phyloP scores from a whole-genome alignment of 192 early-diverging fungal genomes.

The Podila minutissima region DNA sequence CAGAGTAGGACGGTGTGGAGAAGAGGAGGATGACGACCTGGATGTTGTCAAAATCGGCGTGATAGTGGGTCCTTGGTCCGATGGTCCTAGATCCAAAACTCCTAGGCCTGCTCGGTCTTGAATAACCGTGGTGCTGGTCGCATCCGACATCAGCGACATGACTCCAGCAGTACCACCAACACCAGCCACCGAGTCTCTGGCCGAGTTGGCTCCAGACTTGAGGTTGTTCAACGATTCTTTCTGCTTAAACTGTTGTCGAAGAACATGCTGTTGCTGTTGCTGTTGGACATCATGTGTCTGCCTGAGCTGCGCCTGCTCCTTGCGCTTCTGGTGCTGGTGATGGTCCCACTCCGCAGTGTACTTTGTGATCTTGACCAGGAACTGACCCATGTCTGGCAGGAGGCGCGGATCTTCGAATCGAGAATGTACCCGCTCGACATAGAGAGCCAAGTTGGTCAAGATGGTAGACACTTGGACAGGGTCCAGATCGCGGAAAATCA shows the following conservation, averaged over 20 bases:
- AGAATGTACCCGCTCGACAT: constrained; percentile 63
- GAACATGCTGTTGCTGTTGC: constrained; percentile 7
- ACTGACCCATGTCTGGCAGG: constrained; percentile 50
- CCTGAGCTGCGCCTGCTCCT: constrained; percentile 14
- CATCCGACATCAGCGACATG: neutral
- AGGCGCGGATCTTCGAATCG: constrained; percentile 56
- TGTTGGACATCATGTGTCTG: constrained; percentile 15
- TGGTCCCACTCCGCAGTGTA: constrained; percentile 57
- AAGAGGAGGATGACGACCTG: neutral
- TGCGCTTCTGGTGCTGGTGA: constrained; percentile 25
- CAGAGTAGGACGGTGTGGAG: neutral
- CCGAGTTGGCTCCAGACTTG: constrained; percentile 14
- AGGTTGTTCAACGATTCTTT: neutral
- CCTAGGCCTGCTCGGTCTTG: neutral
- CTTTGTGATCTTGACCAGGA: constrained; percentile 53
- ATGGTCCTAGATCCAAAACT: neutral
- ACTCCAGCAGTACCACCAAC: neutral
- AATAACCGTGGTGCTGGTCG: neutral
- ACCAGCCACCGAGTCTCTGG: constrained; percentile 4
- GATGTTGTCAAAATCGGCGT: neutral
- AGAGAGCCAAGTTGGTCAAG: constrained; percentile 60
- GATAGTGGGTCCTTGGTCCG: neutral
- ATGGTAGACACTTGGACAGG: constrained; percentile 60
- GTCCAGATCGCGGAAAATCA: constrained; percentile 54
- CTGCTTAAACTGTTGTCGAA: constrained; percentile 12